Percentiles rank a stretch among this genome's conserved stretches.
Evolutionary conservation across 441 rosid genomes (phyloP).

Genomic region (Brassica balearica): DNA sequence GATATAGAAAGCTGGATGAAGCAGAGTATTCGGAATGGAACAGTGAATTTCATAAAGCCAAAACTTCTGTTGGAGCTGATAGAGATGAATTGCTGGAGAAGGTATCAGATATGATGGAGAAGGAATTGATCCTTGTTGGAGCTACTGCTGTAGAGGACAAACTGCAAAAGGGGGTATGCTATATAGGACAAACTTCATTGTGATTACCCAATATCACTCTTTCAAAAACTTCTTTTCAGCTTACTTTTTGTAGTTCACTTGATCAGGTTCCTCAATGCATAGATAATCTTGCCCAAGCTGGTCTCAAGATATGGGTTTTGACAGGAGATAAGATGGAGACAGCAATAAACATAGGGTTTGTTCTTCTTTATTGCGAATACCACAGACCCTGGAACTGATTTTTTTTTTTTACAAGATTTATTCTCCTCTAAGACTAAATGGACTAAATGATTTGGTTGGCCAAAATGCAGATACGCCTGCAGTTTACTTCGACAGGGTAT

Average conservation of each 20-base stretch:
- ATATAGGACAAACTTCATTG: background rate
- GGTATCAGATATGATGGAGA: conserved; percentile 73
- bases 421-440: background rate
- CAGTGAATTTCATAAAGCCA: conserved; percentile 59
- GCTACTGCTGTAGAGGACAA: conserved; percentile 83
- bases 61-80: conserved; percentile 67
- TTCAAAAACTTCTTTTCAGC: conserved; percentile 6
- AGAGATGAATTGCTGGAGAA: conserved; percentile 70
- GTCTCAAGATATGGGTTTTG: conserved; percentile 81
- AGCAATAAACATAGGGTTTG: conserved; percentile 81
- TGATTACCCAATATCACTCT: conserved; percentile 2
- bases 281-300: conserved; percentile 86
- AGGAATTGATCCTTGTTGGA: conserved; percentile 68
- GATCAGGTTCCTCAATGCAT: conserved; percentile 81
- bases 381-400: background rate
- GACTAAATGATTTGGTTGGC: background rate
- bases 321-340: conserved; percentile 93
- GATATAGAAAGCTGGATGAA: conserved; percentile 56
- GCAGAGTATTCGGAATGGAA: conserved; percentile 65
- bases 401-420: background rate
- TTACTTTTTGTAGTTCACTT: conserved; percentile 18
- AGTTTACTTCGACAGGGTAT: conserved; percentile 78
- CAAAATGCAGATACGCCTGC: conserved; percentile 68
- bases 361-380: conserved; percentile 26
- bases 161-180: conserved; percentile 65